These are phyloP conservation scores for Borealophlyctis nickersoniae DNA, from an alignment of 192 early-diverging fungal genomes.

Conservation along the genomic window DNA sequence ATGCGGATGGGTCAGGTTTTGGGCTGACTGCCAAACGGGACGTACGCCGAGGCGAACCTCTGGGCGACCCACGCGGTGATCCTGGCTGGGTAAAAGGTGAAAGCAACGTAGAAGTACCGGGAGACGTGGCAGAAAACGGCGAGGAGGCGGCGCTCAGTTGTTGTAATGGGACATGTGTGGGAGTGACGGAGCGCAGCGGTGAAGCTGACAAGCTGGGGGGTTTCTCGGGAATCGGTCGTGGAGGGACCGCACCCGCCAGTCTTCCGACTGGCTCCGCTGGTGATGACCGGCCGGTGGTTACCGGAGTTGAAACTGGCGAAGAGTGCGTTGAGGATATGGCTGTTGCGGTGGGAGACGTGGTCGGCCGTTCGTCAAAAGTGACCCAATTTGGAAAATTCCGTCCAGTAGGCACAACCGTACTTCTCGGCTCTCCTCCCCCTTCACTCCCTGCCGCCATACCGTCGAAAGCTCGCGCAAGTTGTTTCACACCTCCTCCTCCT, in stretches of 20 bases:
- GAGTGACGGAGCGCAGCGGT: too few relatives aligned
- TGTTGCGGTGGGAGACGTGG: constrained; percentile 2
- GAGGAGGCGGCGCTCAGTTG: too few relatives aligned
- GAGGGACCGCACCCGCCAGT: not conserved
- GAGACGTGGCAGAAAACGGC: too few relatives aligned
- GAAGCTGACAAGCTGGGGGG: not conserved
- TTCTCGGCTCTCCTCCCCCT: not conserved
- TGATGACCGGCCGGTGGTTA: not conserved
- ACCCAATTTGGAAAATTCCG: constrained; percentile 22
- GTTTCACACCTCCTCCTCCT: constrained; percentile 5
- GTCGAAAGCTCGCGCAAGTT: constrained; percentile 12
- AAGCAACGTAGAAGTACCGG: too few relatives aligned
- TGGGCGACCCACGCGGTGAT: too few relatives aligned
- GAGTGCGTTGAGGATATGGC: not conserved
- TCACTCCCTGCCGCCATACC: not conserved
- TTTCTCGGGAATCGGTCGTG: not conserved
- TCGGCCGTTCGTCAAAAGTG: constrained; percentile 15
- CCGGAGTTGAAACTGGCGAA: not conserved
- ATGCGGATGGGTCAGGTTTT: not conserved
- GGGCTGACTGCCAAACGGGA: not conserved
- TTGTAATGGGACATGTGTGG: too few relatives aligned
- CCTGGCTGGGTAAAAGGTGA: too few relatives aligned
- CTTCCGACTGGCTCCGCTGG: not conserved
- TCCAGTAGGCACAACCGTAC: not conserved
- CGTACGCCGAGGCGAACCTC: not conserved